Evolutionary conservation across 176 grass and related monocot genomes (phyloP).

Genomic region (Elaeis guineensis): DNA sequence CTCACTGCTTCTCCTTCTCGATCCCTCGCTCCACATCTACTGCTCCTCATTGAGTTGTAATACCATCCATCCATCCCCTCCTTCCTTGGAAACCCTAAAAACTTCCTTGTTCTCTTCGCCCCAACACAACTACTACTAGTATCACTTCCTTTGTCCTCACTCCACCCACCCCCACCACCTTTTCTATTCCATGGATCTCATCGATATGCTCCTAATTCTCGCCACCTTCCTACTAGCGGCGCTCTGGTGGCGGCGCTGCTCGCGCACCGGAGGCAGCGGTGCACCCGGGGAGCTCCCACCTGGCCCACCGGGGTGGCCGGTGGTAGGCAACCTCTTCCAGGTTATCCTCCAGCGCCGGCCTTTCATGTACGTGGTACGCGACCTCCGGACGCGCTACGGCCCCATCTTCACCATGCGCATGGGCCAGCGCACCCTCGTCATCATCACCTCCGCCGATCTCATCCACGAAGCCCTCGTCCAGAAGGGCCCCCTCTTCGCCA

Average conservation of each 20-base stretch:
- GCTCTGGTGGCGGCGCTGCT: slow-evolving; percentile 77
- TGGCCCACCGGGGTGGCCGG: slow-evolving; percentile 74
- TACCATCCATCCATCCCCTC: too few species aligned
- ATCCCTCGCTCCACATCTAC: too few species aligned
- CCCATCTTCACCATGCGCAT: slow-evolving; percentile 99
- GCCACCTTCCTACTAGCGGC: slow-evolving; percentile 28
- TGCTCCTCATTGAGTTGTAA: too few species aligned
- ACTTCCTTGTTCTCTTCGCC: too few species aligned
- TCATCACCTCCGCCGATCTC: slow-evolving; percentile 66
- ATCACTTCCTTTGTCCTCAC: too few species aligned
- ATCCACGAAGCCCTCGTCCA: slow-evolving; percentile 96
- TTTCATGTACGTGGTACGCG: slow-evolving; percentile 95
- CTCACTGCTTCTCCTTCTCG: too few species aligned
- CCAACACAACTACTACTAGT: too few species aligned
- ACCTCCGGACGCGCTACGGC: slow-evolving; percentile 65
- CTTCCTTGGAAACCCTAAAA: too few species aligned
- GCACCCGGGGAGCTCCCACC: slow-evolving; percentile 50
- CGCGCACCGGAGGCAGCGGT: slow-evolving; percentile 26
- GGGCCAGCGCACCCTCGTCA: slow-evolving; percentile 78
- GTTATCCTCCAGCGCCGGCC: slow-evolving; percentile 76
- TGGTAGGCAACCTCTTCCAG: slow-evolving; percentile 94
- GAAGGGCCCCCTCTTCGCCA: slow-evolving; percentile 69
- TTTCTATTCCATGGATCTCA: slow-evolving; percentile 31
- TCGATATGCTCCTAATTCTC: slow-evolving; percentile 43
- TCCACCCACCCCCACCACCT: too few species aligned